These are phyloP conservation scores for Sordaria brevicollis DNA, from an alignment of 495 filamentous ascomycete species.

Conservation along the genomic window DNA sequence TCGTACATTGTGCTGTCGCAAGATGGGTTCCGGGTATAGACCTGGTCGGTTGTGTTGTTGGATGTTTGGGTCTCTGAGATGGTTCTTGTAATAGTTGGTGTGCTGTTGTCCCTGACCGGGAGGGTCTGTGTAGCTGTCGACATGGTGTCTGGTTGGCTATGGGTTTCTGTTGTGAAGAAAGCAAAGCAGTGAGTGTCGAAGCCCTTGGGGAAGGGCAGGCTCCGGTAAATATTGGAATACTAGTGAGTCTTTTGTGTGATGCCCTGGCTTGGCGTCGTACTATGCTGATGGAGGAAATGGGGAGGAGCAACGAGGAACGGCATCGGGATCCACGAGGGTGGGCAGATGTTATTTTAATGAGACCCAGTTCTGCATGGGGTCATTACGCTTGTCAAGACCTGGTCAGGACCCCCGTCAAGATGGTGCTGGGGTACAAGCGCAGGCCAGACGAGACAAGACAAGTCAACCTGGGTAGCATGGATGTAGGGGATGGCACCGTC, in stretches of 20 bases:
- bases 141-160: not conserved
- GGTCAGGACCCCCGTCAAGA: not conserved
- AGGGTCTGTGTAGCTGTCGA: not conserved
- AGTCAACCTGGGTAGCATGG: not conserved
- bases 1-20: slow-evolving; percentile 17
- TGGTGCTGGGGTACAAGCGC: not conserved
- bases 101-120: not conserved
- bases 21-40: not conserved
- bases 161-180: not conserved
- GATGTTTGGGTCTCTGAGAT: not conserved
- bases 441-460: not conserved
- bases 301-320: not conserved
- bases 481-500: not conserved
- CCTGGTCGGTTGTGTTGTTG: not conserved
- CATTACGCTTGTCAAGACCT: not conserved
- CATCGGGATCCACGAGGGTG: not conserved
- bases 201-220: not conserved
- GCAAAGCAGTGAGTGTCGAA: not conserved
- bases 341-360: not conserved
- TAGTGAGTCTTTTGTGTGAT: not conserved
- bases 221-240: not conserved
- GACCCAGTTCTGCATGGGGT: not conserved
- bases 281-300: not conserved
- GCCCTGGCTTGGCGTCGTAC: not conserved
- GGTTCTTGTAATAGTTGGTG: not conserved